Conservation (phyloP, 768 basidiomycete species). For the Tricholoma saponaceum region DNA sequence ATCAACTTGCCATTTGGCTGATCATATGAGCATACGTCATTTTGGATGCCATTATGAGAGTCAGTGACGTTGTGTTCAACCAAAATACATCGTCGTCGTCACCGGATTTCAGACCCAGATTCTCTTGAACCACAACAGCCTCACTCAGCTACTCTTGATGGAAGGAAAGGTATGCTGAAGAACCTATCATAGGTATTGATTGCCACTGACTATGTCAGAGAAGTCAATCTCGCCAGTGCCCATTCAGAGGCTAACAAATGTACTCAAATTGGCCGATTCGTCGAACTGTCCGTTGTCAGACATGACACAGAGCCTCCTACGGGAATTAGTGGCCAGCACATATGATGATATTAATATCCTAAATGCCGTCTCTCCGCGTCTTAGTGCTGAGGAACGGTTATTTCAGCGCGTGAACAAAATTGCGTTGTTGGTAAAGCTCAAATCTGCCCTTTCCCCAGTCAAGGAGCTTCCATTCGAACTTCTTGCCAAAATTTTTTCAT, state of each 20-base stretch:
- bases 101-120: too few relatives aligned
- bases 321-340: neutral
- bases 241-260: neutral
- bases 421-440: neutral
- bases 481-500: neutral
- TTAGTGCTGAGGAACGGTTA: neutral
- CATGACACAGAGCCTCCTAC: neutral
- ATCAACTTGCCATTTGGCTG: too few relatives aligned
- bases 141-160: too few relatives aligned
- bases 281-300: neutral
- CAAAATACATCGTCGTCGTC: too few relatives aligned
- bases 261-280: too few relatives aligned
- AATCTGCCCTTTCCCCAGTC: neutral
- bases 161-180: too few relatives aligned
- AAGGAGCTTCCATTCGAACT: neutral
- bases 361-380: neutral
- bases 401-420: neutral
- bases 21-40: too few relatives aligned
- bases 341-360: neutral
- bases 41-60: too few relatives aligned
- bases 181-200: neutral
- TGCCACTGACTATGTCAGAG: neutral
- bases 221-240: neutral
- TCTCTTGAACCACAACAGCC: too few relatives aligned
- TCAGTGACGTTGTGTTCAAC: too few relatives aligned